Base-by-base conservation (phyloP, 2,329 filamentous ascomycete species). In the Fusarium sp. region DNA sequence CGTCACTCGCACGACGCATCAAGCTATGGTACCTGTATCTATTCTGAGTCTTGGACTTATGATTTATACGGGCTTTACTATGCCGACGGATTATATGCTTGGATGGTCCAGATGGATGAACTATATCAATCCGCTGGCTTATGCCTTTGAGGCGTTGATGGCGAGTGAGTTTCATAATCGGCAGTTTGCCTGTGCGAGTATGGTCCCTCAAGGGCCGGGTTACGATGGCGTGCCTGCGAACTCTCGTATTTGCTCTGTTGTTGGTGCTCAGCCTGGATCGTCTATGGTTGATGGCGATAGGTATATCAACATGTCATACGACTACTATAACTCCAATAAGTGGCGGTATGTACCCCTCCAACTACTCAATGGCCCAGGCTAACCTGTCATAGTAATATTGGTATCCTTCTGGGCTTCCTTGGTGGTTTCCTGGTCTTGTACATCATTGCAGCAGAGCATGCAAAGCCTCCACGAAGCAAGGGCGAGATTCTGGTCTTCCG, bases 401-500 rank as follows among this genome's bases (percentile, higher is more conserved):
- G 91, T 3, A 92, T 94, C 64, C 79, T 93, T 3, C 78, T 90
- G 14, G 90, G 78, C 0, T 92, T 93, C 78, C 80, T 91, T 56
- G 75, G 91, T 35, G 88, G 86, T 53, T 92, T 93, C 81, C 86
- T 91, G 80, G 61, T 80, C 7, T 64, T 90, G 4, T 93, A 94
- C 79, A 85, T 93, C 55, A 49, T 88, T 20, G 87, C 88, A 0
- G 86, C 88, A 0, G 91, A 94, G 73, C 75, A 90, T 64, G 92
- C 92, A 74, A 90, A 90, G 1, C 84, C 87, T 1, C 88, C 87
- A 0, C 82, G 82, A 8, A 91, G 88, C 58, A 90, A 87, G 4
- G 91, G 90, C 1, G 92, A 94, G 75, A 86, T 90, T 4, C 85
- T 94, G 2, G 88, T 94, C 9, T 94, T 93, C 77, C 85, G 70